phyloP scores from a whole-genome alignment of 2,329 filamentous ascomycete species.

The Penicillium occitanis region DNA sequence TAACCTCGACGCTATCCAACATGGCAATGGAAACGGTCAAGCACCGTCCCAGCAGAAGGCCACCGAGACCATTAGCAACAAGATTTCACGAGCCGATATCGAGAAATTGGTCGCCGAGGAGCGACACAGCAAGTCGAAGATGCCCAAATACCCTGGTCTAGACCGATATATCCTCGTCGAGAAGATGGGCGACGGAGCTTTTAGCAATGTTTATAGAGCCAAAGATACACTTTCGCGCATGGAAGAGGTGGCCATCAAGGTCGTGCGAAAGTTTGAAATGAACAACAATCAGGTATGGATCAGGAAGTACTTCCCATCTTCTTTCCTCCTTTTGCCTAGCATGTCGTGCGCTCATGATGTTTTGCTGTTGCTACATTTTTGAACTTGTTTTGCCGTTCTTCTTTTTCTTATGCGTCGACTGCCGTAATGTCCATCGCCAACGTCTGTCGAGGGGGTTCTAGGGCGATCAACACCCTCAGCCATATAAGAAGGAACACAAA shows the following conservation, averaged over 20 bases:
- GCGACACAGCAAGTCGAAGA: constrained; percentile 77
- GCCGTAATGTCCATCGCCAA: constrained; percentile 49
- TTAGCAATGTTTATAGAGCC: constrained; percentile 97
- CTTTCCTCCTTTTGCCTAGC: constrained; percentile 17
- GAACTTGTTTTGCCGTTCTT: background rate
- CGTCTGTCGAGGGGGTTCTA: constrained; percentile 53
- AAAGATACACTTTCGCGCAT: constrained; percentile 69
- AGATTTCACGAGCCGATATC: constrained; percentile 60
- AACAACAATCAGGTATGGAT: constrained; percentile 93
- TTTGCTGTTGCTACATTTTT: constrained; percentile 30
- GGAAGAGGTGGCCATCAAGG: constrained; percentile 92
- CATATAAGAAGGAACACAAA: constrained; percentile 88
- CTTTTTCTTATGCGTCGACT: constrained; percentile 29
- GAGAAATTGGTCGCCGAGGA: constrained; percentile 89
- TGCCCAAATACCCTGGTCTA: constrained; percentile 80
- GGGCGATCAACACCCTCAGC: constrained; percentile 69
- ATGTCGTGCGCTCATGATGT: constrained; percentile 28
- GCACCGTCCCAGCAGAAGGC: constrained; percentile 62
- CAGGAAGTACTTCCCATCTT: constrained; percentile 19
- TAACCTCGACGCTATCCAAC: constrained; percentile 62
- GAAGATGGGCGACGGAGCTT: constrained; percentile 99
- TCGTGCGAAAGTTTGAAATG: constrained; percentile 98
- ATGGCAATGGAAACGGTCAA: constrained; percentile 64
- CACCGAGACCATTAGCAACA: constrained; percentile 54
- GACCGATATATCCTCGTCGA: constrained; percentile 84